These are phyloP conservation scores for Austroboletus rostrupii DNA, from an alignment of 1,284 basidiomycete genomes.

Conservation along the genomic window DNA sequence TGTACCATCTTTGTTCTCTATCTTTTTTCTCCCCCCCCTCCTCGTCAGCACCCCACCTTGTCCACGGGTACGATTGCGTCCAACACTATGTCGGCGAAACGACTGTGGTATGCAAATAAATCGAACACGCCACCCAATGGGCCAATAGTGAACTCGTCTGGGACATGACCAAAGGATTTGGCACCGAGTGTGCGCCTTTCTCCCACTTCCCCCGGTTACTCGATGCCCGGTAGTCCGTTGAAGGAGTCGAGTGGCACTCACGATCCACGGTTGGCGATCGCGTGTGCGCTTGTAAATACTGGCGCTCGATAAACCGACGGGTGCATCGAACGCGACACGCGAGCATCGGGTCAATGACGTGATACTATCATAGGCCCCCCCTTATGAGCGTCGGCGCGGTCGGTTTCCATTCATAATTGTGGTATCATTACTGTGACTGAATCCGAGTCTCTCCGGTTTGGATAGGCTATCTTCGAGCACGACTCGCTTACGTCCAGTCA, in stretches of 20 bases:
- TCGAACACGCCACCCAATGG: constrained; percentile 82
- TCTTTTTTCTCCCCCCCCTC: not conserved
- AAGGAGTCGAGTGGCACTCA: constrained; percentile 69
- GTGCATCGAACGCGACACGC: constrained; percentile 85
- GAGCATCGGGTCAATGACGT: constrained; percentile 87
- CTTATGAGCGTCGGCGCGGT: too few relatives aligned
- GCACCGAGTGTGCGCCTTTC: constrained; percentile 56
- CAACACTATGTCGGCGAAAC: constrained; percentile 90
- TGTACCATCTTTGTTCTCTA: not conserved
- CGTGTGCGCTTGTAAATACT: constrained; percentile 82
- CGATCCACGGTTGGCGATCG: constrained; percentile 73
- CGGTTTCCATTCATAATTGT: too few relatives aligned
- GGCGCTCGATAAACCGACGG: constrained; percentile 80
- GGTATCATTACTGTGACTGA: too few relatives aligned
- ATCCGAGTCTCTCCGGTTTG: too few relatives aligned
- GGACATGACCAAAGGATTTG: constrained; percentile 83
- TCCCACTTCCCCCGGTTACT: too few relatives aligned
- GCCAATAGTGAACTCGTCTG: constrained; percentile 97
- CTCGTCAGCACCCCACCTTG: constrained; percentile 64
- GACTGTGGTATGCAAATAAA: constrained; percentile 72
- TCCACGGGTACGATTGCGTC: constrained; percentile 89
- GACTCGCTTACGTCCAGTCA: too few relatives aligned
- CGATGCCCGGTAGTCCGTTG: constrained; percentile 55
- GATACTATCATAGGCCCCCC: too few relatives aligned
- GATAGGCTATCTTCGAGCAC: too few relatives aligned